phyloP scores from a whole-genome alignment of 805 yeast species.

The Saccharomyces mikatae region DNA sequence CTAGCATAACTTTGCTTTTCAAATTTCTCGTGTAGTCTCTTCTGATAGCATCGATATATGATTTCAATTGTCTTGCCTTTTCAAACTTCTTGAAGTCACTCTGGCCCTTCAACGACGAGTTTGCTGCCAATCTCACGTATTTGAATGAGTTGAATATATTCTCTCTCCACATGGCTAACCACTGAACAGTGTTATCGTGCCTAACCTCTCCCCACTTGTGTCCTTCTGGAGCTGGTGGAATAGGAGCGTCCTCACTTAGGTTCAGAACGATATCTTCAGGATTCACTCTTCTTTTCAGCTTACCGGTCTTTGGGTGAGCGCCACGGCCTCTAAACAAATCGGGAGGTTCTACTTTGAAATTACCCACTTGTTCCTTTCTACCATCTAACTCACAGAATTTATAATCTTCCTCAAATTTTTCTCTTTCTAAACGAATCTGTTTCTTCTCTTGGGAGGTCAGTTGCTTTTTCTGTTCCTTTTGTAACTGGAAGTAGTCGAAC shows the following conservation, averaged over 20 bases:
- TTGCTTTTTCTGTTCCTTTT: conserved; percentile 64
- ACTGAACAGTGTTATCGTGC: conserved; percentile 84
- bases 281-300: conserved; percentile 70
- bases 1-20: conserved; percentile 69
- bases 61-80: conserved; percentile 78
- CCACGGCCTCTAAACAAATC: conserved; percentile 95
- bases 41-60: conserved; percentile 65
- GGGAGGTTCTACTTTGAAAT: conserved; percentile 92
- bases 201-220: conserved; percentile 84
- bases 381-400: conserved; percentile 79
- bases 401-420: conserved; percentile 68
- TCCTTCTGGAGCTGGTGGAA: conserved; percentile 82
- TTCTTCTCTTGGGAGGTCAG: conserved; percentile 71
- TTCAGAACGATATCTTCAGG: conserved; percentile 89
- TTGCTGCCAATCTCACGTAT: conserved; percentile 87
- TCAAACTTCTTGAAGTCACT: conserved; percentile 89
- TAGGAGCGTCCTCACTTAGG: conserved; percentile 57
- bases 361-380: conserved; percentile 84
- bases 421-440: conserved; percentile 60
- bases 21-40: conserved; percentile 62
- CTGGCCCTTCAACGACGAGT: conserved; percentile 83
- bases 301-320: conserved; percentile 93
- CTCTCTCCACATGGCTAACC: conserved; percentile 98
- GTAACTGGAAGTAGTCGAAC: conserved; percentile 58
- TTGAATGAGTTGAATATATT: conserved; percentile 76